Conservation (phyloP, 805 yeast genomes). For the Torulaspora gathmanii region DNA sequence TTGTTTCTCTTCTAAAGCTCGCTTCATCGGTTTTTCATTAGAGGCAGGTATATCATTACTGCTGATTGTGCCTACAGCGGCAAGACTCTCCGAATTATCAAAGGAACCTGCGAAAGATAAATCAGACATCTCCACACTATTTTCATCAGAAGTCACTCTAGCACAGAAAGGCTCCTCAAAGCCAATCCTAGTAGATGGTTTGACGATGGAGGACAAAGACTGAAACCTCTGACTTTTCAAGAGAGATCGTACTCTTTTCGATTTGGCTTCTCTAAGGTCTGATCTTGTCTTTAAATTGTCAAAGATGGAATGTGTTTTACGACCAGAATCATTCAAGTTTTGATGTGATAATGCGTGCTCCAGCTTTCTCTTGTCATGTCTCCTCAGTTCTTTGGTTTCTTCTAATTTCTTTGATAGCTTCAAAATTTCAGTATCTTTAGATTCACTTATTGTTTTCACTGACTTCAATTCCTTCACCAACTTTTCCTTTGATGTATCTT, state of each 20-base stretch:
- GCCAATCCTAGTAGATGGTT: conserved; percentile 26
- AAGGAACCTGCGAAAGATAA: background rate
- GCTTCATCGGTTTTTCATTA: background rate
- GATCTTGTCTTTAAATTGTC: conserved; percentile 14
- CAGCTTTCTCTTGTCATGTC: conserved; percentile 10
- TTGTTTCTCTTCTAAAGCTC: background rate
- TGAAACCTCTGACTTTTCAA: conserved; percentile 23
- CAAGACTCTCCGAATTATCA: background rate
- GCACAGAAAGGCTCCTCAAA: background rate
- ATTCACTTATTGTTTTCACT: conserved; percentile 51
- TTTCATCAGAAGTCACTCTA: background rate
- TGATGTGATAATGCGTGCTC: conserved; percentile 19
- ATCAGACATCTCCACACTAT: background rate
- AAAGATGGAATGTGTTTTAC: conserved; percentile 15
- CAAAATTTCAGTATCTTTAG: conserved; percentile 55
- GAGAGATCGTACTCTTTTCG: conserved; percentile 10
- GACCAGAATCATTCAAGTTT: conserved; percentile 12
- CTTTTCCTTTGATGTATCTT: conserved; percentile 52
- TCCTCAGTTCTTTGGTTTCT: conserved; percentile 49
- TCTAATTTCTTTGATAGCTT: conserved; percentile 57
- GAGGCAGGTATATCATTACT: background rate
- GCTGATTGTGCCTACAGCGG: background rate
- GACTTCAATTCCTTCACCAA: conserved; percentile 60
- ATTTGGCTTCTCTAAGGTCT: background rate
- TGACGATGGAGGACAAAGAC: conserved; percentile 22